Conservation (phyloP, 495 filamentous ascomycete species). For the Xylaria curta region DNA sequence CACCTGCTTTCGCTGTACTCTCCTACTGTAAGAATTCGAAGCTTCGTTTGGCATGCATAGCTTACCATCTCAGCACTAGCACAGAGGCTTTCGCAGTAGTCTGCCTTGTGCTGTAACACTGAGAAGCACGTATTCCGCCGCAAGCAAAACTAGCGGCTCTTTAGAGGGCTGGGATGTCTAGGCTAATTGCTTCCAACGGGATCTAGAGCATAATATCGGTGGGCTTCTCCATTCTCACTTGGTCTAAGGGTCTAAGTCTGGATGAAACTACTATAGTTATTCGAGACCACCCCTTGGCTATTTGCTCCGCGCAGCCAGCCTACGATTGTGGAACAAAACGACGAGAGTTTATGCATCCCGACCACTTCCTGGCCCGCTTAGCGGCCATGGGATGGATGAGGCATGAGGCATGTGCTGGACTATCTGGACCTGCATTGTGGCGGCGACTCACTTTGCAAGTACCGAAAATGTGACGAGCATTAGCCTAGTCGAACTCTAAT, state of each 20-base stretch:
- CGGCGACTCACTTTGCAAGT: conserved; percentile 35
- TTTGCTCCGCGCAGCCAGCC: conserved; percentile 15
- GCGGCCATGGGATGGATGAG: background rate
- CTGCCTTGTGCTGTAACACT: background rate
- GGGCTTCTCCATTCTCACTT: background rate
- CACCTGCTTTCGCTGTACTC: background rate
- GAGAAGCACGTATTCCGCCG: background rate
- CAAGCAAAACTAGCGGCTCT: conserved; percentile 11
- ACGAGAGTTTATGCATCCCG: conserved; percentile 19
- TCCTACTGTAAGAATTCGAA: background rate
- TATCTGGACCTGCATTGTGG: conserved; percentile 40
- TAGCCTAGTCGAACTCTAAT: conserved; percentile 15
- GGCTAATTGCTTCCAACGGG: background rate
- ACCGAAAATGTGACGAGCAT: conserved; percentile 33
- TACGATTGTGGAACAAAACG: conserved; percentile 16
- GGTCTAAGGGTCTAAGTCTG: background rate
- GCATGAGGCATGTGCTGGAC: conserved; percentile 12
- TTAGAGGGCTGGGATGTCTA: background rate
- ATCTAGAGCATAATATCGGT: background rate
- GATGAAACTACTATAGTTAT: conserved; percentile 2
- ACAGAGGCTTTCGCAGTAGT: background rate
- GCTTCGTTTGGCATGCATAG: background rate
- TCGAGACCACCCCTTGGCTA: conserved; percentile 6
- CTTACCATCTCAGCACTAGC: background rate
- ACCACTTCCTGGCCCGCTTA: background rate